These are phyloP conservation scores for Malus domestica DNA, from an alignment of 306 rosid genomes.

Conservation along the genomic window ASM211411v1 NC_041789.1:26999501-27000000, in stretches of 20 bases:
- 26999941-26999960: slow-evolving; percentile 98
- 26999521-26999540: background rate
- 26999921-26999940: slow-evolving; percentile 48
- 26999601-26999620: background rate
- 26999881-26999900: slow-evolving; percentile 48
- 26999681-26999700: background rate
- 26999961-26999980: slow-evolving; percentile 50
- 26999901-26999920: slow-evolving; percentile 83
- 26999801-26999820: slow-evolving; percentile 58
- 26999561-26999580: background rate
- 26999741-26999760: slow-evolving; percentile 96
- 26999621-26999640: background rate
- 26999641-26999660: background rate
- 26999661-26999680: slow-evolving; percentile 6
- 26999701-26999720: slow-evolving; percentile 18
- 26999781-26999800: slow-evolving; percentile 98
- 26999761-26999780: slow-evolving; percentile 79
- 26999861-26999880: slow-evolving; percentile 13
- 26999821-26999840: background rate
- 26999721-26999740: slow-evolving; percentile 96
- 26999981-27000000: slow-evolving; percentile 23
- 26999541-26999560: background rate
- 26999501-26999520: background rate
- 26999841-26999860: slow-evolving; percentile 7
- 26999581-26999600: background rate